These are phyloP conservation scores for Schizothecium vesticola DNA, from an alignment of 495 filamentous ascomycete species.

Conservation along the genomic window DNA sequence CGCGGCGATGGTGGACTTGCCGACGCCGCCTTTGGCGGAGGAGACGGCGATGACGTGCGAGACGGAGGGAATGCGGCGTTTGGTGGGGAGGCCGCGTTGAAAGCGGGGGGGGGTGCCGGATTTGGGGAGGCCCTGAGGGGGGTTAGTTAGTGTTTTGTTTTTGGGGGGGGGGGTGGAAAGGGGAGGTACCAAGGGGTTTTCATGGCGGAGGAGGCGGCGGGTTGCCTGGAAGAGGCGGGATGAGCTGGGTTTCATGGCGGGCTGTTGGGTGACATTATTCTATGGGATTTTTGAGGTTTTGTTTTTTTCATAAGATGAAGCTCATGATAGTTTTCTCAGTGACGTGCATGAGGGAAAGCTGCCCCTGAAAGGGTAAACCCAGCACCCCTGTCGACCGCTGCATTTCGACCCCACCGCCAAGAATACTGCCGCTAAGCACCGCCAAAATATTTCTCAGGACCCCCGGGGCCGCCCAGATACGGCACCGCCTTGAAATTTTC, in stretches of 20 bases:
- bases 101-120: slow-evolving; percentile 73
- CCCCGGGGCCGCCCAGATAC: neutral
- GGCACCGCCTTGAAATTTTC: slow-evolving; percentile 25
- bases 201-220: slow-evolving; percentile 62
- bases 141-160: slow-evolving; percentile 11
- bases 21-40: slow-evolving; percentile 94
- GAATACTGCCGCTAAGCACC: slow-evolving; percentile 39
- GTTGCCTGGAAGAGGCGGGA: slow-evolving; percentile 59
- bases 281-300: neutral
- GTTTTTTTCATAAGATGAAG: neutral
- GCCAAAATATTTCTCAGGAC: slow-evolving; percentile 30
- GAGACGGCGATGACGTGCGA: slow-evolving; percentile 86
- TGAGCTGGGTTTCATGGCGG: slow-evolving; percentile 43
- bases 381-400: neutral
- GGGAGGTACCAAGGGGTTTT: slow-evolving; percentile 73
- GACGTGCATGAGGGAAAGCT: neutral
- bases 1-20: slow-evolving; percentile 88
- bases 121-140: slow-evolving; percentile 67
- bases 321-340: neutral
- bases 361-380: neutral
- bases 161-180: neutral
- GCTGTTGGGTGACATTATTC: neutral
- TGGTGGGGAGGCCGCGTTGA: slow-evolving; percentile 78
- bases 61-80: slow-evolving; percentile 73
- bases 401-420: slow-evolving; percentile 12